Base-by-base conservation (phyloP, 768 basidiomycete genomes). In the Mycena haematopus region DNA sequence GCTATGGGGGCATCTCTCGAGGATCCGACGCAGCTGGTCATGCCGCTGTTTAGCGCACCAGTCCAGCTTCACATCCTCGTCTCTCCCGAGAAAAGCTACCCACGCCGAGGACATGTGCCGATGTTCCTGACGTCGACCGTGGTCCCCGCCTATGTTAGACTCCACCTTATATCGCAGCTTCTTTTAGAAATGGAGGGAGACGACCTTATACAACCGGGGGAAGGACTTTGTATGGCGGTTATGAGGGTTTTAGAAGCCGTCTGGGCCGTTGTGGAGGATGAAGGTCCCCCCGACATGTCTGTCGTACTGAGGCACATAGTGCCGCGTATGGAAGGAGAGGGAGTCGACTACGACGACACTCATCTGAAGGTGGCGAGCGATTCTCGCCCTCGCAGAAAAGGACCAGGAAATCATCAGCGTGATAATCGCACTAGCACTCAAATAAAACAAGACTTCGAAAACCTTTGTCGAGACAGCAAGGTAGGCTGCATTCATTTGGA, bases 221-320 rank as follows among this genome's bases (percentile, higher is more conserved):
- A 91, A 70, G 88, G 91, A 1, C 87, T 95, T 59, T 82, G 89
- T 51, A 88, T 92, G 75, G 85, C 85, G 14, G 76, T 83, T 6
- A 84, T 92, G 80, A 83, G 90, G 33, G 77, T 87, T 52, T 76
- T 95, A 5, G 91, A 93, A 72, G 86, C 83, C 35, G 83, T 82
- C 50, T 91, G 92, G 86, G 86, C 87, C 0, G 70, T 73, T 1
- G 78, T 93, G 19, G 84, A 91, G 70, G 83, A 84, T 52, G 72
- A 85, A 45, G 90, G 91, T 4, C 92, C 93, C 2, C 95, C 95
- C 1, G 86, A 90, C 60, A 82, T 95, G 55, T 85, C 85, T 10
- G 74, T 75, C 10, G 88, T 96, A 3, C 78, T 95, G 45, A 78
- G 81, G 56, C 79, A 88, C 68, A 78, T 95, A 22, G 68, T 89